phyloP scores from a whole-genome alignment of 148 eudicot genomes.

The Gaultheria prostrata region DNA sequence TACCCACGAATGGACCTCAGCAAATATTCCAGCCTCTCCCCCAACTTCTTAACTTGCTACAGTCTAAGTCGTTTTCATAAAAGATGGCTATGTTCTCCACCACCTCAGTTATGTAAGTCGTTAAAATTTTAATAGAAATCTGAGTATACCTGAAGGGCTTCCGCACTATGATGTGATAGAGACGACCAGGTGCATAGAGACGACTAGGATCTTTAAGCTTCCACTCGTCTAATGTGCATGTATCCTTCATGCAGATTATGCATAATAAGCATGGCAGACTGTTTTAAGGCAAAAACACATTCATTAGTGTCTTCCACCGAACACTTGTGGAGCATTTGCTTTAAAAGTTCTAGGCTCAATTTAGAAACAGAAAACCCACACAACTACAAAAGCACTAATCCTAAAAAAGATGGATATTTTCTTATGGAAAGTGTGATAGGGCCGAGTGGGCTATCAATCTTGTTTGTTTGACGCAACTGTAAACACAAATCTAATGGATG shows the following conservation, averaged over 20 bases:
- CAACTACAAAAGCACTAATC: background rate
- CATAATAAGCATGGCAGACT: slow-evolving; percentile 97
- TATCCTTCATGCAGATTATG: slow-evolving; percentile 86
- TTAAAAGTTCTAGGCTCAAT: background rate
- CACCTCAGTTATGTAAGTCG: background rate
- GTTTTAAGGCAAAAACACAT: slow-evolving; percentile 18
- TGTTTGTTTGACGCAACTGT: background rate
- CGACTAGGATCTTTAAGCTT: slow-evolving; percentile 87
- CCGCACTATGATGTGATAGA: slow-evolving; percentile 94
- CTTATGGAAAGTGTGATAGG: background rate
- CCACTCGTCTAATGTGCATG: slow-evolving; percentile 76
- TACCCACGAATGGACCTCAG: background rate
- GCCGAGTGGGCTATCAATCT: background rate
- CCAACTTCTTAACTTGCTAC: background rate
- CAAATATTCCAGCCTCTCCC: background rate
- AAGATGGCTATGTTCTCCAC: background rate
- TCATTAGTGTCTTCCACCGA: slow-evolving; percentile 2
- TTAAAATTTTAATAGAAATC: background rate
- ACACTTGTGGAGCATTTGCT: slow-evolving; percentile 3
- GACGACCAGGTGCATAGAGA: slow-evolving; percentile 94
- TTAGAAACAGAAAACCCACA: background rate
- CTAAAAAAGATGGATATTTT: background rate
- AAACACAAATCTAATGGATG: background rate
- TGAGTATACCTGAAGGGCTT: slow-evolving; percentile 69
- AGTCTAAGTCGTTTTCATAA: no score